Percentiles rank a stretch among this genome's conserved stretches.
Conservation (phyloP, 257 asterid species). For the Eucommia ulmoides region DNA sequence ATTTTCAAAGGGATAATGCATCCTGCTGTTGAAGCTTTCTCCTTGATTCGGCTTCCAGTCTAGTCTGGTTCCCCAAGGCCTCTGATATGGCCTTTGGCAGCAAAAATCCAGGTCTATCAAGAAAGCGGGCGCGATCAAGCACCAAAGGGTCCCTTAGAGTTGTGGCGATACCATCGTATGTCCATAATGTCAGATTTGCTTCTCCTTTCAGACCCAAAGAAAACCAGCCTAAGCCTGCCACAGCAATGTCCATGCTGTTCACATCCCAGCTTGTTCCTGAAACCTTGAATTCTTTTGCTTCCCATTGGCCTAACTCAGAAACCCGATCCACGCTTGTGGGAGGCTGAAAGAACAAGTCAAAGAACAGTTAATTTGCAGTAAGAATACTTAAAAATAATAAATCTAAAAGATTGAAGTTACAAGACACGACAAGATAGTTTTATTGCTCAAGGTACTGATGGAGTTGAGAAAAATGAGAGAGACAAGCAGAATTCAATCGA, state of each 20-base stretch:
- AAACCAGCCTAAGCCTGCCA: slow-evolving; percentile 88
- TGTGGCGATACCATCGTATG: slow-evolving; percentile 52
- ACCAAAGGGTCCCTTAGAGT: slow-evolving; percentile 72
- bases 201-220: slow-evolving; percentile 85
- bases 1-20: neutral
- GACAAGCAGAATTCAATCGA: no score
- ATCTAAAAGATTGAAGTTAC: no score
- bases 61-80: slow-evolving; percentile 49
- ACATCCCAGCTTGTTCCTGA: slow-evolving; percentile 86
- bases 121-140: slow-evolving; percentile 65
- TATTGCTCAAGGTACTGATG: neutral
- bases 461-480: neutral
- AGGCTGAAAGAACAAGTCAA: slow-evolving; percentile 63
- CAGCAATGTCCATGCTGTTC: slow-evolving; percentile 58
- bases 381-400: no score
- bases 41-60: slow-evolving; percentile 52
- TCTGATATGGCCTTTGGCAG: slow-evolving; percentile 90
- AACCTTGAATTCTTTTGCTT: slow-evolving; percentile 43
- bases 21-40: slow-evolving; percentile 21
- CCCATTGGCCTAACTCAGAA: slow-evolving; percentile 69
- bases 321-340: slow-evolving; percentile 47
- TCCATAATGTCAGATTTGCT: slow-evolving; percentile 61
- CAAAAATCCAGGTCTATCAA: slow-evolving; percentile 90
- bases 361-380: no score
- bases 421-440: no score